Conservation (phyloP, 805 yeast genomes). For the Teunomyces atbi region DNA sequence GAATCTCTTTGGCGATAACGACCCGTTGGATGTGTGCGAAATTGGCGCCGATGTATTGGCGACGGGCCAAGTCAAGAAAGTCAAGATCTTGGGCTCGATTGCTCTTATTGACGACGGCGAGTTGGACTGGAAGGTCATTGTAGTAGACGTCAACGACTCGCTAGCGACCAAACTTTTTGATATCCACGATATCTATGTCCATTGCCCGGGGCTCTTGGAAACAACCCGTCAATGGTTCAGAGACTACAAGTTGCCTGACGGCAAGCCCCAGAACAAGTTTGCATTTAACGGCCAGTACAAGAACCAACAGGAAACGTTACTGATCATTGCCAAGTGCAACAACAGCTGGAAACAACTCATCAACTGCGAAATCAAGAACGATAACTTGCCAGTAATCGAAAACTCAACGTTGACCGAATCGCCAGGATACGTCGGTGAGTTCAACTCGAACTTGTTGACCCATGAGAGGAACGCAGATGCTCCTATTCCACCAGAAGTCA, state of each 20-base stretch:
- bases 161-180: constrained; percentile 84
- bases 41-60: constrained; percentile 69
- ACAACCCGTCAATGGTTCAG: constrained; percentile 98
- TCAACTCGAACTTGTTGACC: constrained; percentile 16
- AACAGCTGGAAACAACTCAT: constrained; percentile 82
- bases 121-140: constrained; percentile 90
- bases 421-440: constrained; percentile 22
- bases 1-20: constrained; percentile 74
- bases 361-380: constrained; percentile 49
- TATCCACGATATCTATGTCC: constrained; percentile 84
- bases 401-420: constrained; percentile 38
- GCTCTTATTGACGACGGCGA: constrained; percentile 93
- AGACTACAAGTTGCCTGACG: constrained; percentile 96
- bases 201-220: constrained; percentile 89
- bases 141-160: constrained; percentile 79
- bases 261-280: constrained; percentile 93
- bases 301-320: constrained; percentile 81
- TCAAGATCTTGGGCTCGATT: constrained; percentile 90
- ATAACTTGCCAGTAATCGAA: constrained; percentile 18
- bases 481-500: constrained; percentile 38
- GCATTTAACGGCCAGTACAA: constrained; percentile 96
- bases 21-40: constrained; percentile 93
- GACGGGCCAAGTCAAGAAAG: constrained; percentile 79
- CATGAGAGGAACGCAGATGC: constrained; percentile 24
- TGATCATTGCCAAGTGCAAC: constrained; percentile 76